Evolutionary conservation across 2,329 filamentous ascomycete species (phyloP).

Genomic region (Calonectria henricotiae): DNA sequence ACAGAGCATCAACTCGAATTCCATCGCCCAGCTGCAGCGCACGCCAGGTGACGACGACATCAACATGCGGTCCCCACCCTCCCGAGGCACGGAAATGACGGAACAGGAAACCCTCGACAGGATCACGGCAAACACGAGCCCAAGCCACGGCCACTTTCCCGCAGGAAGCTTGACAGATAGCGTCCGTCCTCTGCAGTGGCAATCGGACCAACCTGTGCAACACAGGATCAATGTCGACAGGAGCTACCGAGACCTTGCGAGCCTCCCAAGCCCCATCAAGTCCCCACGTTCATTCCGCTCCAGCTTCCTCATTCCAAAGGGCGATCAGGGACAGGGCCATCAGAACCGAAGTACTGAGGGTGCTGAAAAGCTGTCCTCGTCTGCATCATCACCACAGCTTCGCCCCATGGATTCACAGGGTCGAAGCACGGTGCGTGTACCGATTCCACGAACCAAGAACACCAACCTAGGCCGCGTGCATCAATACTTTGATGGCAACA

Average conservation of each 20-base stretch:
- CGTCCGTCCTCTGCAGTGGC: slow-evolving; percentile 80
- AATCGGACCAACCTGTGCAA: slow-evolving; percentile 55
- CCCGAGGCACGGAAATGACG: slow-evolving; percentile 86
- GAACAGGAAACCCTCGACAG: slow-evolving; percentile 81
- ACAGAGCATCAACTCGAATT: slow-evolving; percentile 73
- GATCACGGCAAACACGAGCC: slow-evolving; percentile 82
- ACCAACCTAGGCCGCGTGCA: slow-evolving; percentile 78
- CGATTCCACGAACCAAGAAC: slow-evolving; percentile 47
- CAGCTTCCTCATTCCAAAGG: slow-evolving; percentile 78
- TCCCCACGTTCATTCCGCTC: slow-evolving; percentile 85
- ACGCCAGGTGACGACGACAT: slow-evolving; percentile 58
- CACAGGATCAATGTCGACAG: slow-evolving; percentile 75
- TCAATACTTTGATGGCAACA: slow-evolving; percentile 95
- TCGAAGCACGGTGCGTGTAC: slow-evolving; percentile 42
- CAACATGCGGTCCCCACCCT: slow-evolving; percentile 75
- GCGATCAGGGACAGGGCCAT: slow-evolving; percentile 65
- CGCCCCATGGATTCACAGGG: slow-evolving; percentile 63
- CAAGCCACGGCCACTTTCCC: slow-evolving; percentile 73
- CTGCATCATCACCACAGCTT: slow-evolving; percentile 81
- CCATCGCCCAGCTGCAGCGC: slow-evolving; percentile 56
- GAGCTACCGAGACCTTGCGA: slow-evolving; percentile 69
- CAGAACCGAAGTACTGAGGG: slow-evolving; percentile 74
- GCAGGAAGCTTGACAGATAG: slow-evolving; percentile 82
- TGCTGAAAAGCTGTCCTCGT: slow-evolving; percentile 88
- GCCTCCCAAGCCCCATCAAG: slow-evolving; percentile 74